Base-by-base conservation (phyloP, 805 yeast genomes). In the Hanseniaspora clermontiae region DNA sequence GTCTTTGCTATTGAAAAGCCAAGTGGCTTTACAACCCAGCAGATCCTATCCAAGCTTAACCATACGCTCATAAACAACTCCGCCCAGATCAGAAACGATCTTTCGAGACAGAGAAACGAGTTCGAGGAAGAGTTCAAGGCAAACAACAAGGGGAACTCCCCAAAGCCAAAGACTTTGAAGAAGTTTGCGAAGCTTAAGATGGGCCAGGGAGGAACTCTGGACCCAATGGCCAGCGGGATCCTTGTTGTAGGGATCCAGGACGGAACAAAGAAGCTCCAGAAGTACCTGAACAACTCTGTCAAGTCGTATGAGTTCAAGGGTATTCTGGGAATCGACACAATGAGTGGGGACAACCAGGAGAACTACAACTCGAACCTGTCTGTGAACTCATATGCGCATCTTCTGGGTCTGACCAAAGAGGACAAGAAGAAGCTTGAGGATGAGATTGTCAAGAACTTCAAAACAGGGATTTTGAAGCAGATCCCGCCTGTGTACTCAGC, bases 151-250 rank as follows among this genome's bases (percentile, higher is more conserved):
- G 68, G 74, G 53, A 74, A 71, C 55, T 74, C 80, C 39, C 75
- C 79, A 46, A 75, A 77, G 58, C 76, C 78, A 55, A 77, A 78
- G 58, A 42, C 46, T 4, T 72, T 77, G 32, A 71, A 76, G 27
- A 74, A 74, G 36, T 72, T 78, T 4, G 62, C 70, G 6, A 82
- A 82, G 62, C 81, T 90, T 37, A 93, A 93, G 65, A 84, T 91
- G 74, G 99, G 99, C 1, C 99, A 93, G 68, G 99, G 98, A 19
- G 99, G 99, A 10, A 93, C 99, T 0, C 73, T 93, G 40, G 99
- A 93, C 65, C 97, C 97, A 0, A 70, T 87, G 45, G 99, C 99
- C 0, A 82, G 89, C n/a, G 99, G 99, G 11, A 90, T 91, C 0
- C 68, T 87, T 43, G 91, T 95, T 1, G 75, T 93, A 56, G 99